Base-by-base conservation (phyloP, 2,329 filamentous ascomycete genomes). In the Hypoxylon sp. region DNA sequence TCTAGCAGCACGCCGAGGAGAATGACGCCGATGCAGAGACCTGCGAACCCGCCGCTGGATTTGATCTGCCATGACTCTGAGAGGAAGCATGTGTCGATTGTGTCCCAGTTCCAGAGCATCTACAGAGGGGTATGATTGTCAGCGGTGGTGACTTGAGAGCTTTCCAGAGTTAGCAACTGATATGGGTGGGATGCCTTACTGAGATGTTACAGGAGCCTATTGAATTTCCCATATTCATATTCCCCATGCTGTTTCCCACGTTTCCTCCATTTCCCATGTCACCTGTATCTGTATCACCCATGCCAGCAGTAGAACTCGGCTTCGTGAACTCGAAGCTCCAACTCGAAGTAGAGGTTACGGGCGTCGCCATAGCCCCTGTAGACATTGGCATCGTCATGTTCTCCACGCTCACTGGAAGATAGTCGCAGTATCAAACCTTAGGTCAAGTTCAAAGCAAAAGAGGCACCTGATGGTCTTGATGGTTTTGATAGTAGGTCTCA, bases 91-190 rank as follows among this genome's bases (percentile, higher is more conserved):
- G 88, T 78, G 74, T 91, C 87, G 73, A 91, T 80, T 2, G 89
- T 90, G 74, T 91, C 82, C 89, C 90, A 92, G 77, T 93, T 93
- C 90, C 90, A 93, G 30, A 92, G 80, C 91, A 93, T 93, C 89
- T 91, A 57, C 1, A 1, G 17, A 3, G 2, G 10, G 6, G 10
- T 1, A n/a, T 26, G 2, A 5, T 2, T 34, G 22, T 61, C 41
- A 65, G 56, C 17, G 6, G 51, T 4, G 7, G 11, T 32, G 2
- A 7, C 34, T 6, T 17, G 22, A 28, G 11, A 26, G 7, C 17
- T 39, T 6, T 15, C 11, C 4, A n/a, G 19, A 22, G 2, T 34
- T 17, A 11, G 32, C 24, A 1, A 15, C 30, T 15, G 15, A 19
- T 44, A 26, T 6, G 7, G 22, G 26, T 43, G 28, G 7, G 22